phyloP scores from a whole-genome alignment of 495 filamentous ascomycete species.

The Podospora conica region DNA sequence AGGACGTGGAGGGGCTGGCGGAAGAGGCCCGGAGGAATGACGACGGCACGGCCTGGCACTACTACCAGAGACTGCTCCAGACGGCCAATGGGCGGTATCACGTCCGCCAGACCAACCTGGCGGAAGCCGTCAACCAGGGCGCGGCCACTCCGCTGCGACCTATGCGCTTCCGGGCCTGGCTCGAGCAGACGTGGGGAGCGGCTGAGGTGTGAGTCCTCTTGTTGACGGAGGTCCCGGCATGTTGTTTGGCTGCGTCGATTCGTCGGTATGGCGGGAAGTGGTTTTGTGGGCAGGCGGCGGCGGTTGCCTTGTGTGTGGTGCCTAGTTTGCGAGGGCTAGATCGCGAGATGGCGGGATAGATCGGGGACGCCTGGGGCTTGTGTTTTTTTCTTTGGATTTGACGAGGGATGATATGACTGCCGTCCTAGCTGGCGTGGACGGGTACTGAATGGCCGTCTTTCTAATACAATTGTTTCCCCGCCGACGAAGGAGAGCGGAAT shows the following conservation, averaged over 20 bases:
- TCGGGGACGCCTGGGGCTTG: background rate
- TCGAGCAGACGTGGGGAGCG: conserved; percentile 39
- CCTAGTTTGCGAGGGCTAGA: background rate
- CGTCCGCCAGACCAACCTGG: conserved; percentile 41
- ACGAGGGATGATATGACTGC: background rate
- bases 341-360: background rate
- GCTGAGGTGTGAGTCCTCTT: conserved; percentile 19
- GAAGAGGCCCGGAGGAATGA: conserved; percentile 33
- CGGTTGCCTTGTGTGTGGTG: background rate
- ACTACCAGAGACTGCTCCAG: conserved; percentile 43
- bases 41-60: conserved; percentile 32
- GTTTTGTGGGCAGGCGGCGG: background rate
- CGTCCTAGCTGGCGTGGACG: background rate
- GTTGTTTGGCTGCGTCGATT: background rate
- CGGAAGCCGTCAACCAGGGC: conserved; percentile 35
- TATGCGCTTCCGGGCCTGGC: conserved; percentile 42
- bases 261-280: background rate
- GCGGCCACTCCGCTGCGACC: conserved; percentile 37
- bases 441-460: background rate
- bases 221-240: background rate
- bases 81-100: conserved; percentile 47
- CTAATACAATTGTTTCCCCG: background rate
- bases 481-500: background rate
- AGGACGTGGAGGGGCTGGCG: conserved; percentile 37
- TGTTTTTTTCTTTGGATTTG: background rate